A percentile compares a stretch with the other conserved stretches of the same genome.
phyloP scores from a whole-genome alignment of 371 early-diverging fungal species.

The Conidiobolus incongruus region DNA sequence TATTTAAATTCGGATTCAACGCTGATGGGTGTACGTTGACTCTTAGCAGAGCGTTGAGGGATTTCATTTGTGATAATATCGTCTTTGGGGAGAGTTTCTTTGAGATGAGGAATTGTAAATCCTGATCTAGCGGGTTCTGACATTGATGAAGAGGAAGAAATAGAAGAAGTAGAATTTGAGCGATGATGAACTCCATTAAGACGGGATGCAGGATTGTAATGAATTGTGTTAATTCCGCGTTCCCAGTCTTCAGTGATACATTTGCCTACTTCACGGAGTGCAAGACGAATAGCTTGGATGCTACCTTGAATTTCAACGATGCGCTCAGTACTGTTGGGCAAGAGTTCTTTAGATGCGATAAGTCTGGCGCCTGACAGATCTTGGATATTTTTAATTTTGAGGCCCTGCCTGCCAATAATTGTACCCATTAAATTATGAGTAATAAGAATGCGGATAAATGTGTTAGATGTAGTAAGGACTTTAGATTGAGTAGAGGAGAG shows the following conservation, averaged over 20 bases:
- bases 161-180: no score
- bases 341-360: slow-evolving; percentile 60
- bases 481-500: no score
- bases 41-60: no score
- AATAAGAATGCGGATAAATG: slow-evolving; percentile 48
- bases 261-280: slow-evolving; percentile 53
- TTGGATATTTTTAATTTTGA: slow-evolving; percentile 70
- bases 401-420: slow-evolving; percentile 70
- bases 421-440: slow-evolving; percentile 72
- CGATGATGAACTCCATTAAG: no score
- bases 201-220: slow-evolving; percentile 23
- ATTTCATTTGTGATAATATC: no score
- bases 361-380: slow-evolving; percentile 55
- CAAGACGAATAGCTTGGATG: slow-evolving; percentile 42
- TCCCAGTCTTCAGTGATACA: slow-evolving; percentile 44
- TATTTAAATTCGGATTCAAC: no score
- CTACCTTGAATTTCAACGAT: slow-evolving; percentile 59
- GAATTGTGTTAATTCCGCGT: slow-evolving; percentile 37
- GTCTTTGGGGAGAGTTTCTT: no score
- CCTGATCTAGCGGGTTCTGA: no score
- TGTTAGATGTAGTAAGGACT: no score
- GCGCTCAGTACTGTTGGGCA: slow-evolving; percentile 69
- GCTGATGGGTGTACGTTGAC: no score
- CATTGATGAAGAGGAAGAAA: no score
- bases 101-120: no score